phyloP scores from a whole-genome alignment of 495 filamentous ascomycete species.

The Apodospora peruviana region DNA sequence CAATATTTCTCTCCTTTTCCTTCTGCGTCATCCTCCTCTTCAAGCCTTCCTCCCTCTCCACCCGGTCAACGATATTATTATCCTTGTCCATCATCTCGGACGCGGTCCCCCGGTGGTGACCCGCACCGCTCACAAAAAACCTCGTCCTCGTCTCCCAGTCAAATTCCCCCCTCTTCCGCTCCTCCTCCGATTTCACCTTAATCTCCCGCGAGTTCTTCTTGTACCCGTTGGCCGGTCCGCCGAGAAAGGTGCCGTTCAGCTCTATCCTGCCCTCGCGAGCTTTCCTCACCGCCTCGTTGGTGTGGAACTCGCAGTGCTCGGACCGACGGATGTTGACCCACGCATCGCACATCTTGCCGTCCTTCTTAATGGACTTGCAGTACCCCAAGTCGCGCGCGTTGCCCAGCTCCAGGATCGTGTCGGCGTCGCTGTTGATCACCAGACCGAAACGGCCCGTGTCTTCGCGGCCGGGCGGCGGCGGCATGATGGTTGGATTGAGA shows the following conservation, averaged over 20 bases:
- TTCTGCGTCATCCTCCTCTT: conserved; percentile 63
- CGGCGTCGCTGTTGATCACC: conserved; percentile 72
- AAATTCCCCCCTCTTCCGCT: conserved; percentile 34
- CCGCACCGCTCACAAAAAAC: conserved; percentile 56
- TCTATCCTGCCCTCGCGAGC: conserved; percentile 70
- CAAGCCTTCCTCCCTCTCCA: conserved; percentile 59
- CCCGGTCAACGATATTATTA: conserved; percentile 46
- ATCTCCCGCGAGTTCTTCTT: conserved; percentile 2
- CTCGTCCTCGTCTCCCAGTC: conserved; percentile 53
- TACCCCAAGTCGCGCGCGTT: conserved; percentile 79
- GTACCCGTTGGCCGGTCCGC: conserved; percentile 29
- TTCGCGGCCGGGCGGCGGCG: conserved; percentile 63
- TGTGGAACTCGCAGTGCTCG: conserved; percentile 89
- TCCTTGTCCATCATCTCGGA: conserved; percentile 67
- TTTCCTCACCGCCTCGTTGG: conserved; percentile 70
- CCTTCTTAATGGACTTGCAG: conserved; percentile 78
- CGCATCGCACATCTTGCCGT: conserved; percentile 69
- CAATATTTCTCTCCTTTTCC: conserved; percentile 78
- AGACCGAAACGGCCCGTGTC: conserved; percentile 81
- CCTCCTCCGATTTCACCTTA: conserved; percentile 28
- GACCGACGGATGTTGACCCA: conserved; percentile 89
- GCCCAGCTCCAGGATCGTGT: conserved; percentile 87
- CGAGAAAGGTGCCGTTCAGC: conserved; percentile 55
- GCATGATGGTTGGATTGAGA: conserved; percentile 88
- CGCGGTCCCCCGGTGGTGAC: conserved; percentile 38